Conservation (phyloP, 345 rosid species). For the Arabis alpina region DNA sequence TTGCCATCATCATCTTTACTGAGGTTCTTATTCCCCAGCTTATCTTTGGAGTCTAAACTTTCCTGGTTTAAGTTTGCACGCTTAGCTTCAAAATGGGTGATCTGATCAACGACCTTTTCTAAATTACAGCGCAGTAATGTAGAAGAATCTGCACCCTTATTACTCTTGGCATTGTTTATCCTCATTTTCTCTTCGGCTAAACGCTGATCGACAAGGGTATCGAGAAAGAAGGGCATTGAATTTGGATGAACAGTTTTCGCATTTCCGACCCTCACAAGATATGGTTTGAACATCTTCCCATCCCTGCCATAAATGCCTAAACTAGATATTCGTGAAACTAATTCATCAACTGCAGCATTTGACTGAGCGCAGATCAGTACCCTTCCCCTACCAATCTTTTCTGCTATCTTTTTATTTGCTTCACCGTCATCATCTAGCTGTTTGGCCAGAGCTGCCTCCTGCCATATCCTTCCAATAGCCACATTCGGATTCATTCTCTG, state of each 20-base stretch:
- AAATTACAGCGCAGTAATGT: conserved; percentile 65
- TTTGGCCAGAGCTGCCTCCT: conserved; percentile 94
- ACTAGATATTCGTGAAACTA: conserved; percentile 79
- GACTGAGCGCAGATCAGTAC: conserved; percentile 96
- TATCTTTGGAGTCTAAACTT: conserved; percentile 52
- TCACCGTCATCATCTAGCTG: conserved; percentile 65
- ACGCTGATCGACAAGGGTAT: conserved; percentile 89
- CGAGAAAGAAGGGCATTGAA: conserved; percentile 84
- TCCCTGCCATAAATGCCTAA: conserved; percentile 85
- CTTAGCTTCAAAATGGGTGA: conserved; percentile 81
- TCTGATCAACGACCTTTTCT: conserved; percentile 78
- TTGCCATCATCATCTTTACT: conserved; percentile 52
- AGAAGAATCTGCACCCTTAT: conserved; percentile 54
- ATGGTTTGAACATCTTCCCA: conserved; percentile 89
- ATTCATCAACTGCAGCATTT: conserved; percentile 98
- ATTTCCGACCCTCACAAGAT: conserved; percentile 97
- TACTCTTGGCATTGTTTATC: conserved; percentile 50
- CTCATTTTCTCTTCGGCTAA: conserved; percentile 72
- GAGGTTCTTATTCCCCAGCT: conserved; percentile 51
- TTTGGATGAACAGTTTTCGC: conserved; percentile 83
- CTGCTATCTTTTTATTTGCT: conserved; percentile 50
- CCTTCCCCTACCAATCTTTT: conserved; percentile 66
- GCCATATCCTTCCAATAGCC: conserved; percentile 91
- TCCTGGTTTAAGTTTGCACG: conserved; percentile 78
- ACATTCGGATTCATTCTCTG: conserved; percentile 64